These are phyloP conservation scores for Moricandia moricandioides DNA, from an alignment of 345 rosid species.

Conservation along the genomic window DNA sequence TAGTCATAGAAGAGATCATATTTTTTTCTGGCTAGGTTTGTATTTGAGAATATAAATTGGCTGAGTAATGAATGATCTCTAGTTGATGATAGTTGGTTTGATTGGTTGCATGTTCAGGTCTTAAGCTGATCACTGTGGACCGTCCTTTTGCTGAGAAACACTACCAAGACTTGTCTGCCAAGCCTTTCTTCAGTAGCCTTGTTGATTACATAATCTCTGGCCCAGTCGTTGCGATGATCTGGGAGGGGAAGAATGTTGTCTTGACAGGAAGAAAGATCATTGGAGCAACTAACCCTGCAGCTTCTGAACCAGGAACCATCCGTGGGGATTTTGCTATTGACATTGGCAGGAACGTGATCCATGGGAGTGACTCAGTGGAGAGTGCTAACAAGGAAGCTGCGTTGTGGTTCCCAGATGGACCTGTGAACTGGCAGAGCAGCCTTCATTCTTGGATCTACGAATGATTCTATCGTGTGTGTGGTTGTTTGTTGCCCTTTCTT, in stretches of 20 bases:
- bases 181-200: neutral
- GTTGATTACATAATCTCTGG: neutral
- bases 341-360: neutral
- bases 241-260: neutral
- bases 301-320: neutral
- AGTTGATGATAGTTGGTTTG: neutral
- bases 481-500: neutral
- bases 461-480: neutral
- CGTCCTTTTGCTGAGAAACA: neutral
- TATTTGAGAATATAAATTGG: too few relatives aligned
- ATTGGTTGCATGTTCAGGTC: neutral
- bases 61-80: neutral
- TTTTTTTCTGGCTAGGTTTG: too few relatives aligned
- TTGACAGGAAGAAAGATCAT: neutral
- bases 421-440: slow-evolving; percentile 78
- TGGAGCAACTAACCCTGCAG: neutral
- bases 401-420: slow-evolving; percentile 75
- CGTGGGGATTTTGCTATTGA: neutral
- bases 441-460: slow-evolving; percentile 34
- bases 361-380: neutral
- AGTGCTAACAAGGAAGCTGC: neutral
- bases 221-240: neutral
- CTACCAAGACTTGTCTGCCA: neutral
- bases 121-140: neutral
- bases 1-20: neutral